Evolutionary conservation across 2,329 filamentous ascomycete genomes (phyloP).

Genomic region (Alternaria novae-zelandiae): DNA sequence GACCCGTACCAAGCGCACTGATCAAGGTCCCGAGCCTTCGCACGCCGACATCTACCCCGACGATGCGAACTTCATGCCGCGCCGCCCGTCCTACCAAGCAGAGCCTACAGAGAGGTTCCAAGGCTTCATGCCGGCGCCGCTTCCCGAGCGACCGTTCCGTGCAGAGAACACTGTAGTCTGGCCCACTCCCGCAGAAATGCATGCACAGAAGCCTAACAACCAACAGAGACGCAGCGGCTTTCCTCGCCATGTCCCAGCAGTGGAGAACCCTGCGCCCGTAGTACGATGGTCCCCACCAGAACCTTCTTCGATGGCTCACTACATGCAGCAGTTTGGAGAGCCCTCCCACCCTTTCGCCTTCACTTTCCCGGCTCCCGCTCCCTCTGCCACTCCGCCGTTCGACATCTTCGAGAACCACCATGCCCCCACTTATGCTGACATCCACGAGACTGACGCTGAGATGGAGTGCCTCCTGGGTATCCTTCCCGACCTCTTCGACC

Average conservation of each 20-base stretch:
- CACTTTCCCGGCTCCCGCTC: not conserved
- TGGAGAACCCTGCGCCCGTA: not conserved
- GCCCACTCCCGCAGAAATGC: conserved; percentile 28
- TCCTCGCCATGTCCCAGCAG: not conserved
- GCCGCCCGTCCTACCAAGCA: not conserved
- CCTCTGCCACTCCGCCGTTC: not conserved
- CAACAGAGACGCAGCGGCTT: not conserved
- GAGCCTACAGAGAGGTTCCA: not conserved
- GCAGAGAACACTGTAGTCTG: conserved; percentile 8
- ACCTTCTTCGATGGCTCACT: not conserved
- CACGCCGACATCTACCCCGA: conserved; percentile 41
- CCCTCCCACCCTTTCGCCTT: not conserved
- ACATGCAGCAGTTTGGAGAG: not conserved
- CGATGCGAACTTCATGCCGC: conserved; percentile 23
- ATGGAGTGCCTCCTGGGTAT: conserved; percentile 9
- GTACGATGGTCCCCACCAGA: not conserved
- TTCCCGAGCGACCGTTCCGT: not conserved
- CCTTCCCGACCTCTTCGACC: conserved; percentile 14
- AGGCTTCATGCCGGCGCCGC: not conserved
- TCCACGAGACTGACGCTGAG: conserved; percentile 16
- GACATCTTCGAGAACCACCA: conserved; percentile 9
- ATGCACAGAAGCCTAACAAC: not conserved
- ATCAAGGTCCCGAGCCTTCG: conserved; percentile 41
- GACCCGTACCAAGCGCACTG: conserved; percentile 28
- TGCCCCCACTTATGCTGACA: conserved; percentile 13